Conservation (phyloP, 139 green algal species). For the Chlamydomonas incerta region DNA sequence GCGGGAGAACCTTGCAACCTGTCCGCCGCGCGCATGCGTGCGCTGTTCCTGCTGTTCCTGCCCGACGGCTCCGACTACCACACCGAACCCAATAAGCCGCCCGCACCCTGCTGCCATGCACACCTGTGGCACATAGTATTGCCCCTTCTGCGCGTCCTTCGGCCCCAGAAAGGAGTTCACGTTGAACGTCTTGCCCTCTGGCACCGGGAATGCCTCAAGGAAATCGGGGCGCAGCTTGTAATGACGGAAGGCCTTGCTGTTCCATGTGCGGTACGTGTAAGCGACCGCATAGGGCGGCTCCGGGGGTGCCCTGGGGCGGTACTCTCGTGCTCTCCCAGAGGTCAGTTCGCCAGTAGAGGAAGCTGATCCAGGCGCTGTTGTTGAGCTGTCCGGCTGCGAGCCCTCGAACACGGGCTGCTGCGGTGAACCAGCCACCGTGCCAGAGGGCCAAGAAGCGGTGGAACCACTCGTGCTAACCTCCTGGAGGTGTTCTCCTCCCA, state of each 20-base stretch:
- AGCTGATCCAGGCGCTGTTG: not conserved
- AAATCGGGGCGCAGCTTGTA: conserved; percentile 25
- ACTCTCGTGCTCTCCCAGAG: not conserved
- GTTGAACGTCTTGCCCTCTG: conserved; percentile 39
- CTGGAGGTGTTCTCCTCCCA: not conserved
- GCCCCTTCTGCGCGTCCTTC: conserved; percentile 43
- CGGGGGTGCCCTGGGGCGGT: no score
- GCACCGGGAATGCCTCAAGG: conserved; percentile 45
- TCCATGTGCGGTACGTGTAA: not conserved
- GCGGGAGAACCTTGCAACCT: no score
- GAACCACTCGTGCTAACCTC: not conserved
- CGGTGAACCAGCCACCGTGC: no score
- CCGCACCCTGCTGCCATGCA: no score
- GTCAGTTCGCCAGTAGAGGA: not conserved
- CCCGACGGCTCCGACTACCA: no score
- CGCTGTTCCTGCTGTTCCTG: no score
- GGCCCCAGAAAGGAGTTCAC: conserved; percentile 57
- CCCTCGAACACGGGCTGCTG: no score
- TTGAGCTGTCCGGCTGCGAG: not conserved
- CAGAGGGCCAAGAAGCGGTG: not conserved
- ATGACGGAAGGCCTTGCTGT: not conserved
- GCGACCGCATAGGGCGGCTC: not conserved
- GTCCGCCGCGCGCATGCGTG: no score
- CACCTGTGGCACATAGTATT: conserved; percentile 46
- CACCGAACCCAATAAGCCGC: no score